A percentile compares a stretch with the other conserved stretches of the same genome.
Evolutionary conservation across 768 basidiomycete species (phyloP).

Genomic region (Candolleomyces eurysporus): DNA sequence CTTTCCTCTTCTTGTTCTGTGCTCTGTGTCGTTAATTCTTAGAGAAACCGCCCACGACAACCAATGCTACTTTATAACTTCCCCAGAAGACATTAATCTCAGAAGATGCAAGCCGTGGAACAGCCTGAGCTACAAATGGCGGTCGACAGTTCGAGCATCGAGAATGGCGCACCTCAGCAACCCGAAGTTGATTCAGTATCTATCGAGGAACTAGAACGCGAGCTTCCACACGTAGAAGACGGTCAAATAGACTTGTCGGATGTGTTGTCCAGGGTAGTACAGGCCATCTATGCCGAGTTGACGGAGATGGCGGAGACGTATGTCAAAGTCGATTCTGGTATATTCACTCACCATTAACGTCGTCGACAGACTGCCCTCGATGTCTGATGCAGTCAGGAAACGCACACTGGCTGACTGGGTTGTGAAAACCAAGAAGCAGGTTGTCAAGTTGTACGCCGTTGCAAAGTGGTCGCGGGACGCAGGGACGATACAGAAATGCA

Average conservation of each 20-base stretch:
- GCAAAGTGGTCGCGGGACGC: conserved; percentile 87
- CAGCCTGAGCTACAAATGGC: not conserved
- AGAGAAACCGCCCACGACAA: not conserved
- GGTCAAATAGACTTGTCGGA: conserved; percentile 75
- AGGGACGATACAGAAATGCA: conserved; percentile 80
- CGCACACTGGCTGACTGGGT: conserved; percentile 85
- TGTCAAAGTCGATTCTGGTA: conserved; percentile 23
- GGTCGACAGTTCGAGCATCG: conserved; percentile 9
- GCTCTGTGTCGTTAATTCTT: not conserved
- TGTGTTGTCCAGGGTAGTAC: conserved; percentile 71
- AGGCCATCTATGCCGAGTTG: conserved; percentile 80
- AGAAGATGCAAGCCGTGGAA: conserved; percentile 2
- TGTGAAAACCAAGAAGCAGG: conserved; percentile 86
- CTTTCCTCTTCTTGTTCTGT: not conserved
- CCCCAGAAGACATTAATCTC: not conserved
- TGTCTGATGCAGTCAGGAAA: conserved; percentile 80
- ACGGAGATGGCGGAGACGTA: conserved; percentile 86
- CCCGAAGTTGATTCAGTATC: conserved; percentile 26
- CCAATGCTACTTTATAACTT: not conserved
- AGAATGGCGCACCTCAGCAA: conserved; percentile 26
- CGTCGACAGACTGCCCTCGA: conserved; percentile 62
- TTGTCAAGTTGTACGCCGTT: conserved; percentile 85
- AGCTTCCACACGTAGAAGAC: conserved; percentile 71
- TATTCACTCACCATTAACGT: conserved; percentile 7
- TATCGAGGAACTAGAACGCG: conserved; percentile 62